Evolutionary conservation across 2,329 filamentous ascomycete species (phyloP).

Genomic region (Cytospora leucostoma): DNA sequence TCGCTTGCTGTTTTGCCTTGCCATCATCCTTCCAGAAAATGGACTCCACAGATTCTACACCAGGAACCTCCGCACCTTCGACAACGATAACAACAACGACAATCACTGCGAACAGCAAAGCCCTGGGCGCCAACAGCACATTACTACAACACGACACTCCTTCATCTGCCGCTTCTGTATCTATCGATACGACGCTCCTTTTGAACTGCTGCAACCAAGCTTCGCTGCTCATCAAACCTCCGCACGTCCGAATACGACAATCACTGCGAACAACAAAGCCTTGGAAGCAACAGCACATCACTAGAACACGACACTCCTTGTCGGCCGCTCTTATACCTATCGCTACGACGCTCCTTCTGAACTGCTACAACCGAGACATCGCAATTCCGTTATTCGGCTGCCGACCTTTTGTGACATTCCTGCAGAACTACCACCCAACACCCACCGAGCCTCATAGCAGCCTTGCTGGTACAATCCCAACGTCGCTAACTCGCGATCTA

Average conservation of each 20-base stretch:
- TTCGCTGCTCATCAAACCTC: background rate
- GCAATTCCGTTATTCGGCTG: no score
- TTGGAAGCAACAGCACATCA: background rate
- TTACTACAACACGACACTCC: background rate
- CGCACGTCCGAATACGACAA: background rate
- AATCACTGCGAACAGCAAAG: background rate
- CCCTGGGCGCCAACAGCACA: background rate
- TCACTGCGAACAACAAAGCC: background rate
- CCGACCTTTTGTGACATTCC: background rate
- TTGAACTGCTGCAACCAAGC: background rate
- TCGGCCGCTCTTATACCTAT: background rate
- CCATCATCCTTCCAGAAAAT: background rate
- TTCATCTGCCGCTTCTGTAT: background rate
- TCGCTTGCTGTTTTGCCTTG: background rate
- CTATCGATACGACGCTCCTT: background rate
- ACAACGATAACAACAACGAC: background rate
- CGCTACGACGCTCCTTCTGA: background rate
- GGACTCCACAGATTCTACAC: background rate
- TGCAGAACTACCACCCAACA: background rate
- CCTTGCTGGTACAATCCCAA: background rate
- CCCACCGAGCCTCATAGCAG: background rate
- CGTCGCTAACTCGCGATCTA: background rate
- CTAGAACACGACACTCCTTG: background rate
- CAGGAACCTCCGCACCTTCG: background rate
- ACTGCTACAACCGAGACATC: no score